Evolutionary conservation across 352 stramenopile species (phyloP).

Genomic region (Pythium rhizo-oryzae): DNA sequence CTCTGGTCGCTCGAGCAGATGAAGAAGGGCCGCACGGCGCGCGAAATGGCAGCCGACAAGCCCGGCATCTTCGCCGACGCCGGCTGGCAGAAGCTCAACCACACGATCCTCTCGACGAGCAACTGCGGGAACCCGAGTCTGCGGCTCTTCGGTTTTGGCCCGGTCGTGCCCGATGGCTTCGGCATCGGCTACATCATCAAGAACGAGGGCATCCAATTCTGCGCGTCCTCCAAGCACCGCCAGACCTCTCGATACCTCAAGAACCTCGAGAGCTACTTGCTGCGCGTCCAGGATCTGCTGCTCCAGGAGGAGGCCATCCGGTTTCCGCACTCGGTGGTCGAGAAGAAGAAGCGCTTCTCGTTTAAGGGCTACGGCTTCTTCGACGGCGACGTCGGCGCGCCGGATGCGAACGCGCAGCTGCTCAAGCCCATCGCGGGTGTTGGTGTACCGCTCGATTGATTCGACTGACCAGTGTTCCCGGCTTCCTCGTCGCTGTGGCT

Average conservation of each 20-base stretch:
- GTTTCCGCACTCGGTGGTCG: constrained; percentile 66
- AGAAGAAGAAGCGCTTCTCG: constrained; percentile 43
- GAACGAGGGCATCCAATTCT: constrained; percentile 92
- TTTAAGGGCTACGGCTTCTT: constrained; percentile 88
- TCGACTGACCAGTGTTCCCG: too few species aligned
- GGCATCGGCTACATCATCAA: constrained; percentile 99
- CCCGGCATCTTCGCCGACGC: constrained; percentile 89
- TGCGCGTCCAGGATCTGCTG: constrained; percentile 78
- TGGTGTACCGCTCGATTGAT: constrained; percentile 26
- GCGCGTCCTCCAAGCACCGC: constrained; percentile 78
- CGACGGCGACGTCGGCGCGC: constrained; percentile 36
- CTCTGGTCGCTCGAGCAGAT: constrained; percentile 73
- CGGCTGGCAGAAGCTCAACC: constrained; percentile 92
- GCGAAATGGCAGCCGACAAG: constrained; percentile 37
- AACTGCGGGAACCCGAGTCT: too few species aligned
- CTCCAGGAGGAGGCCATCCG: constrained; percentile 77
- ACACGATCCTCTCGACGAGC: constrained; percentile 95
- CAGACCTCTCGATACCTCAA: constrained; percentile 83
- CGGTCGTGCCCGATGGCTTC: constrained; percentile 94
- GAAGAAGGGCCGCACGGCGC: constrained; percentile 22
- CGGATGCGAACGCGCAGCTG: constrained; percentile 9
- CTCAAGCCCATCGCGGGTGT: constrained; percentile 33
- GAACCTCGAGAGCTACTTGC: constrained; percentile 80
- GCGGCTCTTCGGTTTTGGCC: constrained; percentile 93
- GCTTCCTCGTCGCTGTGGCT: too few species aligned